Base-by-base conservation (phyloP, 805 yeast genomes). In the Metschnikowia matae region DNA sequence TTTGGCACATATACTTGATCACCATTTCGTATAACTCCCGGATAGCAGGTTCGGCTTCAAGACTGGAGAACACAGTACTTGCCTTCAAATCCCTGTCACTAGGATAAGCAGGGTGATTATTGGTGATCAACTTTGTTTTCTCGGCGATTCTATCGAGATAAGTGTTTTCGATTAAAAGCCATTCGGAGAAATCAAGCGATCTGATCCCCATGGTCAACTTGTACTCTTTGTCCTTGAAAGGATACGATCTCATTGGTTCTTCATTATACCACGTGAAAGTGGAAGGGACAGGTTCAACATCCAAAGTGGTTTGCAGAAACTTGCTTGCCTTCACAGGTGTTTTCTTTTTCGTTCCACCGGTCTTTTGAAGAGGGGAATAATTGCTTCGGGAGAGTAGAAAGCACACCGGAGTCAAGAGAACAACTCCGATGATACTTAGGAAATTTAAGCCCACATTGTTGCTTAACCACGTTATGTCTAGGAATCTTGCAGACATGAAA, bases 201-300 rank as follows among this genome's bases (percentile, higher is more conserved):
- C 49, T 53, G 33, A 59, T 57, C 2, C 60, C 59, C 63, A 56
- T 58, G 26, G 59, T 57, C 44, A 58, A 43, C 46, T 58, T 58
- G 57, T 84, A 82, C 43, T 70, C 78, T 14, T 81, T 84, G 42
- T 79, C 73, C 60, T 80, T 82, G 69, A 83, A 85, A 1, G 89
- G 89, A 26, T 57, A 57, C 10, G 57, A 50, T 31, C 53, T 55
- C 34, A 48, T 43, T 2, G 61, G 61, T 29, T 52, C 36, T n/a
- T 52, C 54, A 2, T 44, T 32, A 11, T 50, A 52, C 61, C 61
- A 57, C 2, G 48, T 42, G 45, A 57, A 57, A 11, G 46, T 46
- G 20, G 40, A 43, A 1, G 55, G 40, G 6, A 57, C 59, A 0
- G 59, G 48, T 2, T 40, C 35, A 15, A 54, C 56, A 13, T 41